A percentile compares a stretch with the other conserved stretches of the same genome.
These are phyloP conservation scores for Turritis glabra DNA, from an alignment of 345 rosid species.

Conservation along the genomic window DNA sequence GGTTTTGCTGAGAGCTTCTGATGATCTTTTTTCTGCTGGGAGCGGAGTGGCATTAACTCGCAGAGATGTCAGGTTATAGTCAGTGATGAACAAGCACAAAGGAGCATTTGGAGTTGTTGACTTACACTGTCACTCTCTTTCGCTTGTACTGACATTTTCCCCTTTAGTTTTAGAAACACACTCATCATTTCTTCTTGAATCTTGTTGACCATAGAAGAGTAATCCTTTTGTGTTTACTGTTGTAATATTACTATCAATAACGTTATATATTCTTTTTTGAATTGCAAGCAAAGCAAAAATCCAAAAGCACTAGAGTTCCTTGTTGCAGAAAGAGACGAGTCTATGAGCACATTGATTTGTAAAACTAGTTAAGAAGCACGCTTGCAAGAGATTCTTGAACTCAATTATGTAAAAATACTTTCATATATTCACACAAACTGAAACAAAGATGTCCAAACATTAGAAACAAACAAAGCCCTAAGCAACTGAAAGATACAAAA, in stretches of 20 bases:
- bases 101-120: constrained; percentile 5
- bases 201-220: constrained; percentile 15
- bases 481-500: not conserved
- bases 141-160: not conserved
- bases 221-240: not conserved
- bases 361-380: not conserved
- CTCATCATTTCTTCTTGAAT: not conserved
- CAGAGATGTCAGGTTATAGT: constrained; percentile 25
- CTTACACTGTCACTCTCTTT: not conserved
- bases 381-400: not conserved
- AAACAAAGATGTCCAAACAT: constrained; percentile 5
- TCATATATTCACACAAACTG: constrained; percentile 24
- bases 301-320: not conserved
- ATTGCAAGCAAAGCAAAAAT: not conserved
- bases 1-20: constrained; percentile 23
- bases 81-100: not conserved
- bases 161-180: constrained; percentile 26
- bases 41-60: not conserved
- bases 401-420: not conserved
- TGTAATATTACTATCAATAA: constrained; percentile 17
- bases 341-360: no score
- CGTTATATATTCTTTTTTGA: not conserved
- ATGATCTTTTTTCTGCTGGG: not conserved
- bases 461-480: constrained; percentile 7
- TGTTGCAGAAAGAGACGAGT: not conserved